Percentiles rank a stretch among this genome's conserved stretches.
Evolutionary conservation across 2,329 filamentous ascomycete genomes (phyloP).

Genomic region (Aaosphaeria pasadenensis): DNA sequence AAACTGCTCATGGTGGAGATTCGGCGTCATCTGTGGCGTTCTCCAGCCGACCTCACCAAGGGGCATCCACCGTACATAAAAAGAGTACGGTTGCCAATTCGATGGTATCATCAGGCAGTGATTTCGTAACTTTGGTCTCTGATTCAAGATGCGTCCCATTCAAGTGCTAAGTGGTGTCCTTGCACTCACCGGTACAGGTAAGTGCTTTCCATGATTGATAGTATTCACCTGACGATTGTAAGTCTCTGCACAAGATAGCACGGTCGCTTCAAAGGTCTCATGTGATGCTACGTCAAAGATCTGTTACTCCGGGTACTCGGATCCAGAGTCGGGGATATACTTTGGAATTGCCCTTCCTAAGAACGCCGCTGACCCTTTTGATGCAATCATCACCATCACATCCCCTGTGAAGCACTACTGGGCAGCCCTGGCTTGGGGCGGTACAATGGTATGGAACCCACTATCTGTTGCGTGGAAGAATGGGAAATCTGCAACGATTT

Average conservation of each 20-base stretch:
- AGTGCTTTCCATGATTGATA: slow-evolving; percentile 2
- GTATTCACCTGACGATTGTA: slow-evolving; percentile 7
- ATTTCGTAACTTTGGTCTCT: slow-evolving; percentile 5
- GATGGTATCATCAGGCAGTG: slow-evolving; percentile 3
- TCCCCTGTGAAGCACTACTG: slow-evolving; percentile 22
- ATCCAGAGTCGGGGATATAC: slow-evolving; percentile 24
- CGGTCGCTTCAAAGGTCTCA: slow-evolving; percentile 22
- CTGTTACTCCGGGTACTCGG: slow-evolving; percentile 27
- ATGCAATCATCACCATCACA: slow-evolving; percentile 29
- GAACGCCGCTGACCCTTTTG: slow-evolving; percentile 25
- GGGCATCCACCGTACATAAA: slow-evolving; percentile 8
- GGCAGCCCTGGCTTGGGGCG: slow-evolving; percentile 31
- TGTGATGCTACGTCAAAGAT: slow-evolving; percentile 30
- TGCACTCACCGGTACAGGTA: slow-evolving; percentile 24
- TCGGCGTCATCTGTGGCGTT: slow-evolving; percentile 9
- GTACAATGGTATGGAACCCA: slow-evolving; percentile 32
- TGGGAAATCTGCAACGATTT: slow-evolving; percentile 21
- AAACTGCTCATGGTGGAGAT: slow-evolving; percentile 8
- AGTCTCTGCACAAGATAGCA: slow-evolving; percentile 28
- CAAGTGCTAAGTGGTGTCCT: slow-evolving; percentile 24
- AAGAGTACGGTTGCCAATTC: slow-evolving; percentile 9
- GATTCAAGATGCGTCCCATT: slow-evolving; percentile 24
- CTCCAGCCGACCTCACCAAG: slow-evolving; percentile 9
- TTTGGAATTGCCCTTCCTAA: slow-evolving; percentile 31
- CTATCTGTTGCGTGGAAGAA: slow-evolving; percentile 31